phyloP scores from a whole-genome alignment of 768 basidiomycete genomes.

The Russula sp. region DNA sequence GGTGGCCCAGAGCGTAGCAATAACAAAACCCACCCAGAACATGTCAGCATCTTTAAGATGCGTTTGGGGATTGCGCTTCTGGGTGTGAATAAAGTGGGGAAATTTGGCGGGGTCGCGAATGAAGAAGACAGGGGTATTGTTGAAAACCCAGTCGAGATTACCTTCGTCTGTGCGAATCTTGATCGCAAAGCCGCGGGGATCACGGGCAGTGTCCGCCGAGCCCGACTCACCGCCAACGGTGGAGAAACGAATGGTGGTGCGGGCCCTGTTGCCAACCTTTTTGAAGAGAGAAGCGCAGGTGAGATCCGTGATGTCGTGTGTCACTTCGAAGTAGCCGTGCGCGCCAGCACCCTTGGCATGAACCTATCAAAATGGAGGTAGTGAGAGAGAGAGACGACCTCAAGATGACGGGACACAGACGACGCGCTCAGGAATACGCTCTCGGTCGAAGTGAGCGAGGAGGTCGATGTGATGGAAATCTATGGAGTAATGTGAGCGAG shows the following conservation, averaged over 20 bases:
- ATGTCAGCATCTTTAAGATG: slow-evolving; percentile 83
- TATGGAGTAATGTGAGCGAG: slow-evolving; percentile 30
- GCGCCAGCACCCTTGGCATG: slow-evolving; percentile 92
- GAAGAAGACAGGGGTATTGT: slow-evolving; percentile 91
- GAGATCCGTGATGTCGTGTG: slow-evolving; percentile 78
- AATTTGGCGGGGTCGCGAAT: slow-evolving; percentile 85
- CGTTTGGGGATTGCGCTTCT: slow-evolving; percentile 87
- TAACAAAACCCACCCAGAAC: slow-evolving; percentile 57
- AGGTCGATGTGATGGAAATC: slow-evolving; percentile 88
- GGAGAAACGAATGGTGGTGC: slow-evolving; percentile 81
- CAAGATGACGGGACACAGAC: slow-evolving; percentile 38
- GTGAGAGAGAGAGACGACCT: not conserved
- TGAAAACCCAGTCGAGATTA: slow-evolving; percentile 89
- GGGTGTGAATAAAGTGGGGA: slow-evolving; percentile 92
- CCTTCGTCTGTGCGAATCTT: slow-evolving; percentile 89
- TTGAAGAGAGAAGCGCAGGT: slow-evolving; percentile 66
- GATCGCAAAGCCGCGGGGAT: slow-evolving; percentile 89
- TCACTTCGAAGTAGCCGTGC: slow-evolving; percentile 89
- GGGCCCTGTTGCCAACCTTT: slow-evolving; percentile 60
- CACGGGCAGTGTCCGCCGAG: slow-evolving; percentile 87
- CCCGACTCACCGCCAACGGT: slow-evolving; percentile 89
- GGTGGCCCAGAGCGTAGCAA: no score
- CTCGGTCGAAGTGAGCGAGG: slow-evolving; percentile 88
- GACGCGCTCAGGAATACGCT: slow-evolving; percentile 94
- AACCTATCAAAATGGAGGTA: slow-evolving; percentile 41